Percentiles rank a stretch among this genome's conserved stretches.
These are phyloP conservation scores for Acacia concinna DNA, from an alignment of 331 rosid genomes.

Conservation along the genomic window DNA sequence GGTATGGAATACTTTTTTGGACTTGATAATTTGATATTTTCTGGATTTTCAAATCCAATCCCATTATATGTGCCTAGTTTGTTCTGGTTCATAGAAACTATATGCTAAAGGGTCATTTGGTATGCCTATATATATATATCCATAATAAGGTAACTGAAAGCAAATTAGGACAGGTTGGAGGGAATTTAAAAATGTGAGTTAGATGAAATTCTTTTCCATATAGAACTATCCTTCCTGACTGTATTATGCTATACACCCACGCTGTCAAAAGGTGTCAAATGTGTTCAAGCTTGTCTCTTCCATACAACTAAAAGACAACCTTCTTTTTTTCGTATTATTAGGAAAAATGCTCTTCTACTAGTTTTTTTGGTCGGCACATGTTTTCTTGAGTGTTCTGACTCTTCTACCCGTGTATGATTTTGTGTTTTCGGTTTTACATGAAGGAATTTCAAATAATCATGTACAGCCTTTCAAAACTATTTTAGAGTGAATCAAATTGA, in stretches of 20 bases:
- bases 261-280: not conserved
- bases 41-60: not conserved
- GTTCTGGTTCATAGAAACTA: not conserved
- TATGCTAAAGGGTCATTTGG: not conserved
- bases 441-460: not conserved
- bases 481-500: not conserved
- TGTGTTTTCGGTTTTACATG: too few relatives aligned
- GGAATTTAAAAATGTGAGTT: not conserved
- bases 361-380: not conserved
- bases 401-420: not conserved
- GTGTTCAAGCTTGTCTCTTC: not conserved
- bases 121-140: not conserved
- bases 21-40: not conserved
- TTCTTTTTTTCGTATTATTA: not conserved
- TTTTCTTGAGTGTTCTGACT: not conserved
- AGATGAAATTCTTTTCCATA: not conserved
- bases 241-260: not conserved
- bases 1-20: conserved; percentile 50
- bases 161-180: not conserved
- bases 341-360: not conserved
- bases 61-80: not conserved
- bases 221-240: not conserved
- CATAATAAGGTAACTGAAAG: not conserved
- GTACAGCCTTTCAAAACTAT: not conserved
- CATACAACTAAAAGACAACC: not conserved